Base-by-base conservation (phyloP, 495 filamentous ascomycete species). In the Clavariopsis aquatica region DNA sequence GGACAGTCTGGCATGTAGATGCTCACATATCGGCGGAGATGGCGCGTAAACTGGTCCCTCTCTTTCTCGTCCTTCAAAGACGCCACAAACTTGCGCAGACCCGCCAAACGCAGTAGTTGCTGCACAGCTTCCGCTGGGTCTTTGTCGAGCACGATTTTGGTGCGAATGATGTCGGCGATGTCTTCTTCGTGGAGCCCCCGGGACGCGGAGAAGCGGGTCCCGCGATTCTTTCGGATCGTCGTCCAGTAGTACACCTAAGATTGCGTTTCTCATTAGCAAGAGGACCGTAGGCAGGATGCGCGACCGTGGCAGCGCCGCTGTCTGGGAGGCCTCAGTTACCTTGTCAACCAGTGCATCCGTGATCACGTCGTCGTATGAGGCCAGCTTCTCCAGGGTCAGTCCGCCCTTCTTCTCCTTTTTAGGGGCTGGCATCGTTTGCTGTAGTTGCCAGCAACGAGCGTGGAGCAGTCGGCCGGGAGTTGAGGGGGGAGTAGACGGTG, bases 341-440 rank as follows among this genome's bases (percentile, higher is more conserved):
- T 90, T 90, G 77, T 99, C 94, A 45, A 99, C 86, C 34, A 99
- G 87, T 61, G 89, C 88, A 85, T 99, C 95, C 0, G 94, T 98
- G 66, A 96, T 82, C 68, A 99, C 86, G 74, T 99, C 94, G 78
- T 99, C 94, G 79, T 97, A 97, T 59, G 88, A 88, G 27, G 91
- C 87, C 62, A 99, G 79, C 78, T 96, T 92, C 41, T 84, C 84
- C 60, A 97, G 79, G 13, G 91, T 96, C 65, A 98, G 79, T 69
- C 85, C 87, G 64, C 89, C 84, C 76, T 83, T 88, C 72, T 86
- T 78, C 28, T 74, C 71, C 47, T 73, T 22, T 27, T 31, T 15
- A 9, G 12, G 31, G 17, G 8, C 12, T 1, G 52, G 52, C 28
- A 38, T 36, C 5, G 10, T 10, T 28, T 6, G 23, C 49, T 43